Base-by-base conservation (phyloP, 2,329 filamentous ascomycete species). In the Westerdykella aurantiaca region DNA sequence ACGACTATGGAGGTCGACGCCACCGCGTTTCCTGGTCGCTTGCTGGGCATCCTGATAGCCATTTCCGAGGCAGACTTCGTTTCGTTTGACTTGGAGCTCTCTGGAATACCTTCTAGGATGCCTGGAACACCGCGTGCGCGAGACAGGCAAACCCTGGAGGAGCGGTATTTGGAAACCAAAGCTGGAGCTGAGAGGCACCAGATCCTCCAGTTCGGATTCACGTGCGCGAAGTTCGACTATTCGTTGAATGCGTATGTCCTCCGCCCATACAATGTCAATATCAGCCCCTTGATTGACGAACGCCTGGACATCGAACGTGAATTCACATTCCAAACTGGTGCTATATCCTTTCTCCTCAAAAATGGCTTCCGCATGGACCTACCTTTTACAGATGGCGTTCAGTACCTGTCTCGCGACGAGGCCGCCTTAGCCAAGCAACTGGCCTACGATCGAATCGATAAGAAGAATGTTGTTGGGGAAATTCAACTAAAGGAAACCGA, bases 181-280 rank as follows among this genome's bases (percentile, higher is more conserved):
- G 66, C 67, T 22, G 80, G 79, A 2, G 82, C 82, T 3, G 75
- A 82, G 48, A 75, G 73, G 33, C 85, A 81, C 53, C 77, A 81
- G 47, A 76, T 85, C 41, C 67, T 85, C 2, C 82, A 86, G 57
- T 66, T 85, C 42, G 82, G 82, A n/a, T 64, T 86, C 45, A 85
- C 82, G 0, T 77, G 81, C 54, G 79, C 79, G n/a, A 69, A 71
- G 41, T 78, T 84, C 58, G 73, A 71, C 56, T 75, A 76, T 68
- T 33, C 58, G 23, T 43, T 47, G 10, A 58, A 65, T 43, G 64
- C 65, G 49, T 86, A 85, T 56, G 69, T 75, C 5, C 67, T 82
- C 29, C 75, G 76, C 18, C 80, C 82, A 2, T 85, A 82, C 68
- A 85, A 85, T 62, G 73, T 85, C 63, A 72, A 77, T 51, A 59